Percentiles rank a stretch among this genome's conserved stretches.
Conservation (phyloP, 2,329 filamentous ascomycete genomes). For the Epichloe aotearoae region DNA sequence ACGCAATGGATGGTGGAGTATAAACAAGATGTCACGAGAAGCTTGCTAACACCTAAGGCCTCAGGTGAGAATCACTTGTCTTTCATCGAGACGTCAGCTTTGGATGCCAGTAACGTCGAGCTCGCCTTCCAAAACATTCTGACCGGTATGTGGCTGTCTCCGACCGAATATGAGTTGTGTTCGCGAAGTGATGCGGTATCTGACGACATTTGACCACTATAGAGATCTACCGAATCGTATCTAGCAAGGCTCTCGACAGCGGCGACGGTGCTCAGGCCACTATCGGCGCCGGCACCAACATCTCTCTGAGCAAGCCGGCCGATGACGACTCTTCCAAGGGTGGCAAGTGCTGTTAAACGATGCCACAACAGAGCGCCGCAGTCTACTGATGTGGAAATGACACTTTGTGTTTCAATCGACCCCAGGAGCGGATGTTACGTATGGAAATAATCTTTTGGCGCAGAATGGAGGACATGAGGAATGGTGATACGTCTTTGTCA, state of each 20-base stretch:
- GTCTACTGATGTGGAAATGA: constrained; percentile 4
- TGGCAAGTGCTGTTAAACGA: constrained; percentile 64
- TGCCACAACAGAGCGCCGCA: constrained; percentile 8
- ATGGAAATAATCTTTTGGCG: constrained; percentile 16
- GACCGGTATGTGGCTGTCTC: constrained; percentile 53
- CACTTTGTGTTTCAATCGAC: constrained; percentile 22
- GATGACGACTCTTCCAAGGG: constrained; percentile 64
- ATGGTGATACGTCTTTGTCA: constrained; percentile 20
- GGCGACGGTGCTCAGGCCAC: constrained; percentile 71
- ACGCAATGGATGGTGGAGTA: background rate
- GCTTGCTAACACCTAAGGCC: constrained; percentile 4
- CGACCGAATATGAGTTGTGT: background rate
- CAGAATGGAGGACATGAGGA: constrained; percentile 20
- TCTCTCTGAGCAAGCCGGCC: constrained; percentile 76
- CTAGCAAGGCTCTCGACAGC: constrained; percentile 89
- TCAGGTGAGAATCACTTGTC: constrained; percentile 93
- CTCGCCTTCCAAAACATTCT: constrained; percentile 99
- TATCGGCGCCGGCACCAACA: constrained; percentile 66
- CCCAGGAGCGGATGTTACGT: constrained; percentile 20
- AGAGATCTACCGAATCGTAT: constrained; percentile 99
- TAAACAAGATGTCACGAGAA: background rate
- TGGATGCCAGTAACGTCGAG: constrained; percentile 98
- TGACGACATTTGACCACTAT: constrained; percentile 8
- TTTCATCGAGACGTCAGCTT: constrained; percentile 97
- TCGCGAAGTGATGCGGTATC: background rate